Evolutionary conservation across 768 basidiomycete species (phyloP).

Genomic region (Trametes sanguinea): DNA sequence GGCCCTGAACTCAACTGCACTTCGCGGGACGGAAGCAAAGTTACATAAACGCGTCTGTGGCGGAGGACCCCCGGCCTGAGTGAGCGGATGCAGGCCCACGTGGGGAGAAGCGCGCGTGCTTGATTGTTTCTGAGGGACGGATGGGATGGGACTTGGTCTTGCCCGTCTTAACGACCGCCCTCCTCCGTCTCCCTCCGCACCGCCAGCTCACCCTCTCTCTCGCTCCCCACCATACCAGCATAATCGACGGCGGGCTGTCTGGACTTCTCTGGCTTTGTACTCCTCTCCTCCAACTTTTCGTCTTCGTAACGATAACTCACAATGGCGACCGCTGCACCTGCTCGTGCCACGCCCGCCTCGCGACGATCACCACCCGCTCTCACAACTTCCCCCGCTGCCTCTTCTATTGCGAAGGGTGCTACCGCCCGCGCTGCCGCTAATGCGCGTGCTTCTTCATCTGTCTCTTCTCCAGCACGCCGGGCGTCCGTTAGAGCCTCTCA

Average conservation of each 20-base stretch:
- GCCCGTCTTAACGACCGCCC: conserved; percentile 18
- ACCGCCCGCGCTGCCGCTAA: conserved; percentile 68
- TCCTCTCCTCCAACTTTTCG: background rate
- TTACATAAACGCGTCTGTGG: conserved; percentile 12
- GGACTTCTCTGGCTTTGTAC: conserved; percentile 8
- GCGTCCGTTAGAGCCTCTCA: conserved; percentile 46
- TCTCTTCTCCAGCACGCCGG: conserved; percentile 53
- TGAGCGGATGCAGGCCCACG: conserved; percentile 17
- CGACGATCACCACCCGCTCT: conserved; percentile 47
- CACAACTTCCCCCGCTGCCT: conserved; percentile 43
- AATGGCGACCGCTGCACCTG: conserved; percentile 48
- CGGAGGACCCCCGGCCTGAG: background rate
- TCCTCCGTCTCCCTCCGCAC: conserved; percentile 1
- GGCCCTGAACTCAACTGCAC: background rate
- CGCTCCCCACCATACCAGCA: background rate
- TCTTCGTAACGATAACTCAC: conserved; percentile 25
- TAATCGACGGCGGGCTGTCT: conserved; percentile 14
- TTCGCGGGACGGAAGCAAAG: background rate
- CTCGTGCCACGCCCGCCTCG: conserved; percentile 48
- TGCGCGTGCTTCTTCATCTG: conserved; percentile 55
- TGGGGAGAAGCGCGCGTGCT: conserved; percentile 15
- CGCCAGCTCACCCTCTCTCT: conserved; percentile 19
- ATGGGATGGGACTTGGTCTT: conserved; percentile 11
- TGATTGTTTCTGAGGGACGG: conserved; percentile 22
- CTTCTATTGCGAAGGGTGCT: conserved; percentile 53